Percentiles rank a stretch among this genome's conserved stretches.
Evolutionary conservation across 2,329 filamentous ascomycete species (phyloP).

Genomic region (Hawksworthiomyces lignivorus): DNA sequence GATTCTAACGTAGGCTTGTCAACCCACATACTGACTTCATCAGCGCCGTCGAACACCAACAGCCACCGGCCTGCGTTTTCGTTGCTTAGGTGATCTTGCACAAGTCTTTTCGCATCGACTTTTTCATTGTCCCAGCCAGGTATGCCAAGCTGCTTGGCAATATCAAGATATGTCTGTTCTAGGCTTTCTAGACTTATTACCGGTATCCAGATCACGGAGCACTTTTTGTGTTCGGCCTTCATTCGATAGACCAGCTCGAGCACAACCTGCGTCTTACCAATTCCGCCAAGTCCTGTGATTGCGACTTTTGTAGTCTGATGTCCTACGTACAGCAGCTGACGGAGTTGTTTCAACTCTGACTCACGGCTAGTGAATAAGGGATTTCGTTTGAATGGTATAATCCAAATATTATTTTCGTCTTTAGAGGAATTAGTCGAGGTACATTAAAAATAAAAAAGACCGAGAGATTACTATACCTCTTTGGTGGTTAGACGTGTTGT

Average conservation of each 20-base stretch:
- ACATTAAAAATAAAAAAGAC: neutral
- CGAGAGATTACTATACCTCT: neutral
- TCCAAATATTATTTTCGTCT: too few relatives aligned
- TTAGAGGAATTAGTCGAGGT: too few relatives aligned
- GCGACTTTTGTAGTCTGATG: constrained; percentile 19
- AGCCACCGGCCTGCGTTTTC: constrained; percentile 28
- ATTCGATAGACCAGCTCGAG: constrained; percentile 26
- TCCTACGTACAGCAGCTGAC: constrained; percentile 12
- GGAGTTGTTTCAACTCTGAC: constrained; percentile 13
- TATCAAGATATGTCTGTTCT: constrained; percentile 26
- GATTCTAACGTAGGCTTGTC: constrained; percentile 6
- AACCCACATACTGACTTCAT: constrained; percentile 26
- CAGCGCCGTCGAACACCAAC: constrained; percentile 37
- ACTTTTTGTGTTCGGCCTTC: constrained; percentile 18
- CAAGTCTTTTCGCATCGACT: constrained; percentile 26
- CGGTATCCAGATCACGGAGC: constrained; percentile 34
- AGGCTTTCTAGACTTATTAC: constrained; percentile 21
- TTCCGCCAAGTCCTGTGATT: constrained; percentile 25
- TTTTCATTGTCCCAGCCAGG: constrained; percentile 24
- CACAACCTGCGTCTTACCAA: constrained; percentile 33
- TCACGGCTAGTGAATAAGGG: constrained; percentile 20
- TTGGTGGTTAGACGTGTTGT: neutral
- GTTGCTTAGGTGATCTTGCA: constrained; percentile 25
- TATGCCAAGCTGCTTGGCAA: constrained; percentile 23
- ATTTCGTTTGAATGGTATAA: constrained; percentile 20